Base-by-base conservation (phyloP, 2,329 filamentous ascomycete species). In the Fusarium sambucinum region DNA sequence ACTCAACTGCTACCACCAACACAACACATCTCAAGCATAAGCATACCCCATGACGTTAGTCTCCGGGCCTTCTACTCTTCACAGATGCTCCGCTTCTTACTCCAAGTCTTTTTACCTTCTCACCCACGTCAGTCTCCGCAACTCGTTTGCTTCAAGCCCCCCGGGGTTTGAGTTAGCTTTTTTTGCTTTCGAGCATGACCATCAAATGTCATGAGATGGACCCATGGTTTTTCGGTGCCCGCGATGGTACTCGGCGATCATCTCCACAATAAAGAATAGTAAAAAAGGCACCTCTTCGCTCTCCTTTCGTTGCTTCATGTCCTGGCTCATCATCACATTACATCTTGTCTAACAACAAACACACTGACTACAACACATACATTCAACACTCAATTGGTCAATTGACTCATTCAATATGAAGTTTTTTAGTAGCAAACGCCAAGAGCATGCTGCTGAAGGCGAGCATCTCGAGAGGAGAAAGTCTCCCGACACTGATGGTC, bases 401-500 rank as follows among this genome's bases (percentile, higher is more conserved):
- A 57, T 69, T 50, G 42, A 57, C 21, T 14, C 27, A 16, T 27
- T 37, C 60, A 68, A 59, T 25, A 70, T 70, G 67, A 70, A 70
- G 67, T 64, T 64, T 45, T 70, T 70, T 40, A 42, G 53, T 38
- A 59, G 40, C 42, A 70, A 70, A 59, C 67, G 67, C 55, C 55
- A 59, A 41, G 67, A 70, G 45, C 63, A 64, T 47, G 63, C 54
- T 27, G 66, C 59, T 21, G 63, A 74, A 14, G 62, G 61, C 23
- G 54, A 73, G 45, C 65, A 70, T 45, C 61, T 73, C 53, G 72
- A 74, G 32, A 54, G 52, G 29, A 65, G 63, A 23, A 37, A 57
- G 27, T 29, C 56, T 37, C 54, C 59, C 13, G 59, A 59, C 14
- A 58, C 51, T 0, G 69, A 69, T n/a, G 70, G 80, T 46, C 76